Conservation (phyloP, 2,329 filamentous ascomycete species). For the Daldinia sp. region DNA sequence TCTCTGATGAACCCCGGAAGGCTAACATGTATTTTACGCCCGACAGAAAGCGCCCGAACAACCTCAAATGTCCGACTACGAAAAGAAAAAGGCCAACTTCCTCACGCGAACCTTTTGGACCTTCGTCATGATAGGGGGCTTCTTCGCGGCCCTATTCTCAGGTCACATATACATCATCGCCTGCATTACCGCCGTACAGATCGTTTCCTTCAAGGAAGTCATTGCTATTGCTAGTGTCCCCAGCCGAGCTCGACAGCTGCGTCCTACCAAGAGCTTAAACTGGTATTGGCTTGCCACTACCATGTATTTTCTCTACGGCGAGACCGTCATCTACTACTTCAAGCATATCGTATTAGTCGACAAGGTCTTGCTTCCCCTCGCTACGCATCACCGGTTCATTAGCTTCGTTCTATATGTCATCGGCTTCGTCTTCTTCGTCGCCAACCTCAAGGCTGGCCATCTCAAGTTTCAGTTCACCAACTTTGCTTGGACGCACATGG, state of each 20-base stretch:
- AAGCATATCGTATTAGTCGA: constrained; percentile 98
- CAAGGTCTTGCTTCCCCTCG: constrained; percentile 88
- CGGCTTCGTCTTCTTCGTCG: constrained; percentile 98
- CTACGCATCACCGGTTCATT: constrained; percentile 97
- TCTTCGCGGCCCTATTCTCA: constrained; percentile 92
- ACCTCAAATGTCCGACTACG: constrained; percentile 72
- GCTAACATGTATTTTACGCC: background rate
- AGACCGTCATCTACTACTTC: constrained; percentile 99
- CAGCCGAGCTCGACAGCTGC: constrained; percentile 86
- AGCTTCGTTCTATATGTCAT: constrained; percentile 98
- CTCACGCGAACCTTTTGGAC: constrained; percentile 97
- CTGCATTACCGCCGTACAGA: constrained; percentile 91
- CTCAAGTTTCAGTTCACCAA: constrained; percentile 99
- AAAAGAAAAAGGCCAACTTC: constrained; percentile 99
- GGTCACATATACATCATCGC: constrained; percentile 97
- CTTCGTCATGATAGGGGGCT: constrained; percentile 93
- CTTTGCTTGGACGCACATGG: constrained; percentile 99
- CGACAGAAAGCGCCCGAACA: constrained; percentile 55
- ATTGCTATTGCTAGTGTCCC: constrained; percentile 97
- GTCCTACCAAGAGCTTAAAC: constrained; percentile 94
- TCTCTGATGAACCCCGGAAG: too few species aligned
- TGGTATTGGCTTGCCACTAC: constrained; percentile 99
- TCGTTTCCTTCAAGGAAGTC: constrained; percentile 98
- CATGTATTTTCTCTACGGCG: constrained; percentile 99
- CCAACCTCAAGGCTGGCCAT: constrained; percentile 90